These are phyloP conservation scores for Apiospora hydei DNA, from an alignment of 2,329 filamentous ascomycete genomes.

Conservation along the genomic window DNA sequence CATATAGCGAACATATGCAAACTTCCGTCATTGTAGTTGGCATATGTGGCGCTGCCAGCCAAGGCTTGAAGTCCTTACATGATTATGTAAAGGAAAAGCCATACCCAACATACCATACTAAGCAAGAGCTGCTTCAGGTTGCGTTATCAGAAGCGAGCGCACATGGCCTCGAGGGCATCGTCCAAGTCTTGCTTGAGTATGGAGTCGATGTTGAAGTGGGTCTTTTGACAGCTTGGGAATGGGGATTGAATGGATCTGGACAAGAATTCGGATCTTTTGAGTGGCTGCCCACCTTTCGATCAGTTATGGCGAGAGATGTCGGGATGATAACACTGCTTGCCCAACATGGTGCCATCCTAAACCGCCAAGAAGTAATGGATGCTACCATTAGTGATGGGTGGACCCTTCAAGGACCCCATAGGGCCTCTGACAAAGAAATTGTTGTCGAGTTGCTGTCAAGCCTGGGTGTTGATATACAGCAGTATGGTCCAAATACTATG, in stretches of 20 bases:
- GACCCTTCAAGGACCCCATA: background rate
- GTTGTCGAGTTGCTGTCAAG: background rate
- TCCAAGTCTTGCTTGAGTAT: background rate
- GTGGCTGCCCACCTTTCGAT: background rate
- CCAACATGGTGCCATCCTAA: background rate
- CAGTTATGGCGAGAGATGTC: background rate
- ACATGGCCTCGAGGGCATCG: background rate
- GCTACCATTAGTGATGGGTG: background rate
- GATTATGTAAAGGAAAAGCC: background rate
- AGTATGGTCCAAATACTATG: background rate
- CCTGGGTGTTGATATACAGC: background rate
- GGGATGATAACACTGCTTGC: background rate
- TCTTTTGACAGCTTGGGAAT: background rate
- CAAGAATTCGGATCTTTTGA: too few relatives aligned
- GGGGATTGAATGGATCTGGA: too few relatives aligned
- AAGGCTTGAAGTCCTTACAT: background rate
- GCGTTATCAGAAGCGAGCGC: background rate
- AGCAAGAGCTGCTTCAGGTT: background rate
- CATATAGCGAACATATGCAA: rapidly evolving
- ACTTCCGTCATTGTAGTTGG: background rate
- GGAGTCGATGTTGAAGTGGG: background rate
- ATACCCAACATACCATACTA: background rate
- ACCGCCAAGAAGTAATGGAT: background rate
- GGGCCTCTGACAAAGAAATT: background rate
- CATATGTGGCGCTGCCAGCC: background rate